These are phyloP conservation scores for Zea luxurians DNA, from an alignment of 176 grass and related monocot genomes.

Conservation along the genomic window DNA sequence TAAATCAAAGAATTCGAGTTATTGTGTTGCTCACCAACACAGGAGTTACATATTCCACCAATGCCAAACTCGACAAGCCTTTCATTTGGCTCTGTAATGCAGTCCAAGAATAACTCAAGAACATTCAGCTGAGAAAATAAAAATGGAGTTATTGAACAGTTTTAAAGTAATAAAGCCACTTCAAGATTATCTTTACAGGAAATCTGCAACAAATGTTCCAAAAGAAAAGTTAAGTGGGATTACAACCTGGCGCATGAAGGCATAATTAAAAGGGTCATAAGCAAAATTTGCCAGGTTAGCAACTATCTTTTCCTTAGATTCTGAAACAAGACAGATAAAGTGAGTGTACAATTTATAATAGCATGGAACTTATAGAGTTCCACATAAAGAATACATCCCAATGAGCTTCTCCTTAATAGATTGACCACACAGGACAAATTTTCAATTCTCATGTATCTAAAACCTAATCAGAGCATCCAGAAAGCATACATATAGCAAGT, in stretches of 20 bases:
- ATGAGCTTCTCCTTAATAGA: conserved; percentile 2
- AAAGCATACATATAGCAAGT: neutral
- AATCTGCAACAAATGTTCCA: conserved; percentile 5
- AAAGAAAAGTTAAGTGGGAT: conserved; percentile 17
- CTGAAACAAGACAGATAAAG: too few relatives aligned
- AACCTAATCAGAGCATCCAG: neutral
- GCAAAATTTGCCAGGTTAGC: too few relatives aligned
- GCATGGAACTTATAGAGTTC: neutral
- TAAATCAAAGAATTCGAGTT: neutral
- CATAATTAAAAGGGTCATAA: too few relatives aligned
- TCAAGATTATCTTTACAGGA: neutral
- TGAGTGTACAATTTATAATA: neutral
- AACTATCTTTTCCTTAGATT: too few relatives aligned
- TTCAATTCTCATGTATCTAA: neutral
- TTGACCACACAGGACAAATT: neutral
- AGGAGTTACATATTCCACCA: conserved; percentile 85
- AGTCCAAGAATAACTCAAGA: conserved; percentile 88
- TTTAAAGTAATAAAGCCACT: neutral
- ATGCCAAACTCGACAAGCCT: conserved; percentile 79
- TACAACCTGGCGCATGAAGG: conserved; percentile 46
- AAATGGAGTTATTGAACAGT: conserved; percentile 24
- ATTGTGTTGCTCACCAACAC: conserved; percentile 50
- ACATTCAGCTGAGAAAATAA: conserved; percentile 72
- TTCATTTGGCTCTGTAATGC: conserved; percentile 93
- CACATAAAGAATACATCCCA: neutral